These are phyloP conservation scores for Theobroma grandiflorum DNA, from an alignment of 441 rosid species.

Conservation along the genomic window DNA sequence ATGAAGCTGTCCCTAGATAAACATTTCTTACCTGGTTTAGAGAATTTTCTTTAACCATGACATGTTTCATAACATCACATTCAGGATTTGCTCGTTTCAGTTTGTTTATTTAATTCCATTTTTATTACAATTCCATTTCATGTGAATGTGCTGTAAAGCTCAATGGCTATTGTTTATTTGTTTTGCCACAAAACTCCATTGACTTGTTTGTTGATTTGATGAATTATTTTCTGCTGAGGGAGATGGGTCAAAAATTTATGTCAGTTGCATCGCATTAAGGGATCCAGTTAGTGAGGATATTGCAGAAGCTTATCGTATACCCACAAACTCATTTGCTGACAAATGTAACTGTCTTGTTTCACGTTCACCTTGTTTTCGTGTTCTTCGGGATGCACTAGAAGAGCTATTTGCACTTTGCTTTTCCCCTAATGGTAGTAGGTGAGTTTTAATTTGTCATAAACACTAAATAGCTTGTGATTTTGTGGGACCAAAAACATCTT, in stretches of 20 bases:
- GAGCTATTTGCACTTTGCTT: slow-evolving; percentile 92
- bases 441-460: slow-evolving; percentile 29
- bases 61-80: slow-evolving; percentile 6
- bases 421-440: slow-evolving; percentile 90
- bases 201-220: neutral
- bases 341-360: slow-evolving; percentile 97
- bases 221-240: slow-evolving; percentile 74
- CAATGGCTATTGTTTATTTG: neutral
- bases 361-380: slow-evolving; percentile 81
- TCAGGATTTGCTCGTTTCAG: neutral
- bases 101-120: neutral
- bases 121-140: neutral
- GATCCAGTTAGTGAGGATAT: slow-evolving; percentile 97
- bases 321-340: slow-evolving; percentile 87
- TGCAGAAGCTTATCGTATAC: slow-evolving; percentile 87
- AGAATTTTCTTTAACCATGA: neutral
- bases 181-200: slow-evolving; percentile 8
- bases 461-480: slow-evolving; percentile 16
- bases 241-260: slow-evolving; percentile 95
- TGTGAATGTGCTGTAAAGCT: slow-evolving; percentile 5
- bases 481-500: neutral
- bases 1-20: neutral
- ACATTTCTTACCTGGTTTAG: slow-evolving; percentile 6
- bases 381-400: slow-evolving; percentile 82
- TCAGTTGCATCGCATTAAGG: slow-evolving; percentile 93